Evolutionary conservation across 768 basidiomycete species (phyloP).

Genomic region (Suillus plorans): DNA sequence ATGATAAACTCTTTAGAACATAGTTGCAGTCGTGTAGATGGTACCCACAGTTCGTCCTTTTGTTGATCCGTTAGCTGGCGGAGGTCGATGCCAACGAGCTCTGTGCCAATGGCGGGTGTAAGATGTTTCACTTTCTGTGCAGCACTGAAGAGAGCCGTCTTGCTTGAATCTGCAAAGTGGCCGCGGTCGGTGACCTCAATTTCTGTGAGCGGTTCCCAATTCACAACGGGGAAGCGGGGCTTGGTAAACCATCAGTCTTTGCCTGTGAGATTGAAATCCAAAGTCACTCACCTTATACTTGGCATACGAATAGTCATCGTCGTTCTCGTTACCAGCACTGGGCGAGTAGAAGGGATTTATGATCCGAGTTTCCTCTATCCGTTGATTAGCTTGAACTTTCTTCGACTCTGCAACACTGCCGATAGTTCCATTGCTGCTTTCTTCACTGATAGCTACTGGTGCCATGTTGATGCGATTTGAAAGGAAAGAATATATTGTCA

Average conservation of each 20-base stretch:
- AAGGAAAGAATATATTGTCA: background rate
- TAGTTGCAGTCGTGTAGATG: background rate
- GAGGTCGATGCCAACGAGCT: slow-evolving; percentile 72
- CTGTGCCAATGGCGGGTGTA: slow-evolving; percentile 74
- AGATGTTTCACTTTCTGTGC: slow-evolving; percentile 67
- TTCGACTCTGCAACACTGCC: slow-evolving; percentile 25
- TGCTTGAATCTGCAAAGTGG: slow-evolving; percentile 65
- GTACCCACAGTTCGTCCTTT: slow-evolving; percentile 75
- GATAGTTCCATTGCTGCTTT: slow-evolving; percentile 19
- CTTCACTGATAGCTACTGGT: slow-evolving; percentile 46
- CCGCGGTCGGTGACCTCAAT: slow-evolving; percentile 65
- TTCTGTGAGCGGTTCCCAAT: slow-evolving; percentile 64
- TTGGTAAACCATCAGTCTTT: slow-evolving; percentile 24
- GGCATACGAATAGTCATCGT: slow-evolving; percentile 52
- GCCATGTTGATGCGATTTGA: slow-evolving; percentile 39
- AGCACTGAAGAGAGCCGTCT: slow-evolving; percentile 61
- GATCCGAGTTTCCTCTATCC: slow-evolving; percentile 17
- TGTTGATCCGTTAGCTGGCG: slow-evolving; percentile 63
- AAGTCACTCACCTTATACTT: slow-evolving; percentile 52
- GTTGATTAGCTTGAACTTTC: slow-evolving; percentile 14
- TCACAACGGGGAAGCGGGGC: slow-evolving; percentile 63
- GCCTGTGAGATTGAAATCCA: background rate
- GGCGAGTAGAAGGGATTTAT: slow-evolving; percentile 75
- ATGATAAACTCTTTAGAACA: slow-evolving; percentile 13
- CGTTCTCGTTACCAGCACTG: slow-evolving; percentile 46